These are phyloP conservation scores for Lindgomyces ingoldianus DNA, from an alignment of 495 filamentous ascomycete genomes.

Conservation along the genomic window DNA sequence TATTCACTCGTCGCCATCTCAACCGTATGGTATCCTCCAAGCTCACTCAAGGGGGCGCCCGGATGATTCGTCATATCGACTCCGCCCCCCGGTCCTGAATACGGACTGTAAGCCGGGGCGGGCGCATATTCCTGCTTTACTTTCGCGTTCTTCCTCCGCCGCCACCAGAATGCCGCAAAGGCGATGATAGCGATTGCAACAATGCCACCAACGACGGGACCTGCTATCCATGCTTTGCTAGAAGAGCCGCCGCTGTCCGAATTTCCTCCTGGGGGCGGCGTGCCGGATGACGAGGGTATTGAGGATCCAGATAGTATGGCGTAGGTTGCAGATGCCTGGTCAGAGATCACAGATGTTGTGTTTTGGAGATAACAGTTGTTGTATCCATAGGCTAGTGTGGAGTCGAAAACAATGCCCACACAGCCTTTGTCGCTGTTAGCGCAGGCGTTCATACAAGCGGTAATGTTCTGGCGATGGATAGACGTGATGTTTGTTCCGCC, in stretches of 20 bases:
- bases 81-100: too few species aligned
- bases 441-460: conserved; percentile 25
- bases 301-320: conserved; percentile 20
- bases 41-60: too few species aligned
- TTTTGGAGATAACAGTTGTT: conserved; percentile 33
- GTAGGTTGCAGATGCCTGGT: conserved; percentile 18
- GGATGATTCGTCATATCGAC: too few species aligned
- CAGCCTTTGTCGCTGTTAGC: conserved; percentile 13
- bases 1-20: too few species aligned
- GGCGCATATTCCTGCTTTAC: too few species aligned
- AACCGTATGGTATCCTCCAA: too few species aligned
- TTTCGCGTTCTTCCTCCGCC: conserved; percentile 5
- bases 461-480: conserved; percentile 21
- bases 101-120: too few species aligned
- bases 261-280: neutral
- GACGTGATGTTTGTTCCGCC: conserved; percentile 15
- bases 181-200: conserved; percentile 9
- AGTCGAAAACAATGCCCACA: conserved; percentile 29
- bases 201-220: conserved; percentile 30
- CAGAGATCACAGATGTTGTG: conserved; percentile 8
- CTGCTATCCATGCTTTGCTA: conserved; percentile 31
- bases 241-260: neutral
- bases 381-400: conserved; percentile 15
- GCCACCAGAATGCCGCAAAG: conserved; percentile 21
- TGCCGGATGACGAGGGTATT: neutral